Conservation (phyloP, 1,284 basidiomycete genomes). For the Porodaedalea pini region DNA sequence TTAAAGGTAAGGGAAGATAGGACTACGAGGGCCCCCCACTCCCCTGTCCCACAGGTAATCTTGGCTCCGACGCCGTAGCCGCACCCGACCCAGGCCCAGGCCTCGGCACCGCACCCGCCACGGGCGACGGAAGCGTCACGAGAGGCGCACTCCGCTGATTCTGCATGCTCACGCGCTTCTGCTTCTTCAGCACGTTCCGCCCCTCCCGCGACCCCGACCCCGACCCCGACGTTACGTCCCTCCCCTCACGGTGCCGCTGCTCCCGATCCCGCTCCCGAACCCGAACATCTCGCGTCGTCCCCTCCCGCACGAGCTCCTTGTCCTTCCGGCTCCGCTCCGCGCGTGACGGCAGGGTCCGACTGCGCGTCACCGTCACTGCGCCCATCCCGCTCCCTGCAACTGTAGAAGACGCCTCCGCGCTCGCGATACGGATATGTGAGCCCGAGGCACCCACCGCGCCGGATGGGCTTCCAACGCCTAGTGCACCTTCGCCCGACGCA, state of each 20-base stretch:
- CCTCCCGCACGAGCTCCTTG: constrained; percentile 8
- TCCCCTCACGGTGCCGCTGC: background rate
- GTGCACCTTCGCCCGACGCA: constrained; percentile 1
- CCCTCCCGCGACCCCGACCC: background rate
- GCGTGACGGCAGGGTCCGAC: constrained; percentile 55
- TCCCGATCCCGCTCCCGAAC: background rate
- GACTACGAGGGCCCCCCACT: too few relatives aligned
- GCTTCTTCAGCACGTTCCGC: constrained; percentile 19
- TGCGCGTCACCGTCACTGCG: constrained; percentile 47
- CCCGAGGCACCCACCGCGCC: background rate
- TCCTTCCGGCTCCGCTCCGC: constrained; percentile 23
- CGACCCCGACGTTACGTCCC: background rate
- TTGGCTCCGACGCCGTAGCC: background rate
- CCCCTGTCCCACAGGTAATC: too few relatives aligned
- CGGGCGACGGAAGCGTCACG: too few relatives aligned
- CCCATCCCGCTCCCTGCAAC: constrained; percentile 23
- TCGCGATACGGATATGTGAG: constrained; percentile 13
- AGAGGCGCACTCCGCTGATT: constrained; percentile 1
- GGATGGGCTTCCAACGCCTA: too few relatives aligned
- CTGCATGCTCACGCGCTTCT: constrained; percentile 19
- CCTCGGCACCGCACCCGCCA: background rate
- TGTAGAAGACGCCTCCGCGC: background rate
- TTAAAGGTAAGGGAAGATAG: too few relatives aligned
- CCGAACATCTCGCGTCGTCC: constrained; percentile 1
- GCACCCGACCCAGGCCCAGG: background rate